Conservation (phyloP, 78 protist species). For the Anaeramoeba flamelloides region DNA sequence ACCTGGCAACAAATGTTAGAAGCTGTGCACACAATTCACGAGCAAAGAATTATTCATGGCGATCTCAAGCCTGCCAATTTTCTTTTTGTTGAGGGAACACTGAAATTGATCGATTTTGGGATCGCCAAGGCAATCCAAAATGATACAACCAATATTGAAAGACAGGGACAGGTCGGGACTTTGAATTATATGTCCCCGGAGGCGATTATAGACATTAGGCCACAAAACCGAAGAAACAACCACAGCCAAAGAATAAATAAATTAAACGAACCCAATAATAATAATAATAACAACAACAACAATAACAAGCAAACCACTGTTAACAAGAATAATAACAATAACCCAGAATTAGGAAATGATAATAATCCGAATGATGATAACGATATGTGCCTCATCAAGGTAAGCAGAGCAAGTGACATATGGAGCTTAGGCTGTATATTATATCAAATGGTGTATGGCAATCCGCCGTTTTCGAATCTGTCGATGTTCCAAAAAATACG, state of each 20-base stretch:
- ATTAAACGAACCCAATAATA: too few relatives aligned
- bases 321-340: too few relatives aligned
- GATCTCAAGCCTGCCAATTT: constrained; percentile 93
- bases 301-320: constrained; percentile 8
- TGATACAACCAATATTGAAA: constrained; percentile 54
- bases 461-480: background rate
- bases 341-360: too few relatives aligned
- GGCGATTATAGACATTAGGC: constrained; percentile 30
- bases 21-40: constrained; percentile 60
- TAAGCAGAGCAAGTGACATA: constrained; percentile 1
- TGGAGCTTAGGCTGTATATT: constrained; percentile 8
- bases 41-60: constrained; percentile 67
- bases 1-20: constrained; percentile 71
- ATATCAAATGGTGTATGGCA: constrained; percentile 3
- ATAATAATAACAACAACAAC: too few relatives aligned
- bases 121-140: constrained; percentile 55
- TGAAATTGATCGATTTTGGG: constrained; percentile 92
- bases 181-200: constrained; percentile 92
- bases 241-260: too few relatives aligned
- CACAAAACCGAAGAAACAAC: background rate
- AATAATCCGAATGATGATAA: too few relatives aligned
- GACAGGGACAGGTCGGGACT: constrained; percentile 70
- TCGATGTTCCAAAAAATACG: constrained; percentile 21
- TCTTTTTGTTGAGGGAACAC: constrained; percentile 55
- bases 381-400: too few relatives aligned